phyloP scores from a whole-genome alignment of 805 yeast species.

The Candida tibetensis region DNA sequence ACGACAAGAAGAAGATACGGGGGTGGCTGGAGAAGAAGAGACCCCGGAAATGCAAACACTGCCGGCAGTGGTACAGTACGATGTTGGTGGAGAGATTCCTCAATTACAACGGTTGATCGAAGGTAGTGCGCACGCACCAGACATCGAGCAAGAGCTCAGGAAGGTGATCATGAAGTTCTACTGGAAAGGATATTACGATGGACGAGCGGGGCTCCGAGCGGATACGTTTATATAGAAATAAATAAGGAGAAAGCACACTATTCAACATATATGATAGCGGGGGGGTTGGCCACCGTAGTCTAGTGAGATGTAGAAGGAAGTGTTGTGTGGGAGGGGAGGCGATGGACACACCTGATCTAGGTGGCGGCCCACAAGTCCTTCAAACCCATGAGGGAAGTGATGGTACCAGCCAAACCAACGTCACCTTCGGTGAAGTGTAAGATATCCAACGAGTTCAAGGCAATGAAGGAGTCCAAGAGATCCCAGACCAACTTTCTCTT shows the following conservation, averaged over 20 bases:
- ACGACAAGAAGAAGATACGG: neutral
- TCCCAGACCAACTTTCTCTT: constrained; percentile 74
- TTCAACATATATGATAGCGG: neutral
- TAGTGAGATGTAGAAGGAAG: neutral
- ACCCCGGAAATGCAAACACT: neutral
- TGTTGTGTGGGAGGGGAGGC: neutral
- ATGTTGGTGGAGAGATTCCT: constrained; percentile 2
- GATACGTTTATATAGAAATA: constrained; percentile 1
- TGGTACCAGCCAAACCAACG: constrained; percentile 79
- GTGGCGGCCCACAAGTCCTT: constrained; percentile 65
- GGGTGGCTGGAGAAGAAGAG: neutral
- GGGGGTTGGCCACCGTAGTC: neutral
- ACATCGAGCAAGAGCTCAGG: constrained; percentile 23
- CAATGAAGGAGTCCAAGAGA: constrained; percentile 69
- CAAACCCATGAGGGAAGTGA: constrained; percentile 77
- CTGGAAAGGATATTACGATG: constrained; percentile 35
- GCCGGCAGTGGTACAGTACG: neutral
- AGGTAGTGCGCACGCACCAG: constrained; percentile 11
- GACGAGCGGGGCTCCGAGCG: constrained; percentile 8
- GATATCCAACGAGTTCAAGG: constrained; percentile 61
- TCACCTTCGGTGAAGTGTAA: constrained; percentile 71
- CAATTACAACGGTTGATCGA: constrained; percentile 13
- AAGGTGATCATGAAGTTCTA: constrained; percentile 25
- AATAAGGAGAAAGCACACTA: neutral
- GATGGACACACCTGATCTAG: constrained; percentile 2